Evolutionary conservation across 345 rosid genomes (phyloP), one percentile per base, ranked within the genome.

Genomic region (Citrus reticulata): DNA sequence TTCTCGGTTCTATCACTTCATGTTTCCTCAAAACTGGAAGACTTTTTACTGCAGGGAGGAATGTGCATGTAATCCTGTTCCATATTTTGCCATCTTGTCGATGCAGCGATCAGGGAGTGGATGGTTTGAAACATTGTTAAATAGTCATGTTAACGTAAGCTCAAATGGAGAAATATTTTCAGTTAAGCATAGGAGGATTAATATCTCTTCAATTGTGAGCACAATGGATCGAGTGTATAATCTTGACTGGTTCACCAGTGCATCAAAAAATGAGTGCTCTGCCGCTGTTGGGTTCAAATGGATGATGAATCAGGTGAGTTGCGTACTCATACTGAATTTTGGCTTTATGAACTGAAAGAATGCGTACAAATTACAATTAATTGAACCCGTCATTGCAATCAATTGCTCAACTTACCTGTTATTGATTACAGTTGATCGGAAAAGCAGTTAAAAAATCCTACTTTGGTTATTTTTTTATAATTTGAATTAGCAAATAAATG

Each of bases 21-120:
- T 35, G 8, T 40, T 27, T 60, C 10, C 32, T 9, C 54, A 24
- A 59, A 24, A 14, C 4, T 17, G 20, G 20, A 27, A 27, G 14
- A 4, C 9, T 9, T 39, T 24, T 34, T n/a, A 39, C 5, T 60
- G 19, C 76, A 81, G 85, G 81, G 81, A 79, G 73, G 86, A 83
- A 77, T 86, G 86, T 42, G 78, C 69, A 14, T 83, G 86, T 81
- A 86, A 77, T 59, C 86, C 88, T 22, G 85, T 83, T 3, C 27
- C 82, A 61, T 83, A 72, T 67, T 86, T 85, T 73, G 88, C 84
- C 4, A 85, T 85, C 10, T 77, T 85, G 72, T 83, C 86, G 13
- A 85, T 79, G 88, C 88, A 86, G 73, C 82, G 88, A 81, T 86
- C 86, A 0, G 88, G 88, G 49, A 85, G 87, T 61, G 87, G 87